Evolutionary conservation across 768 basidiomycete species (phyloP).

Genomic region (Boletus bicolor): DNA sequence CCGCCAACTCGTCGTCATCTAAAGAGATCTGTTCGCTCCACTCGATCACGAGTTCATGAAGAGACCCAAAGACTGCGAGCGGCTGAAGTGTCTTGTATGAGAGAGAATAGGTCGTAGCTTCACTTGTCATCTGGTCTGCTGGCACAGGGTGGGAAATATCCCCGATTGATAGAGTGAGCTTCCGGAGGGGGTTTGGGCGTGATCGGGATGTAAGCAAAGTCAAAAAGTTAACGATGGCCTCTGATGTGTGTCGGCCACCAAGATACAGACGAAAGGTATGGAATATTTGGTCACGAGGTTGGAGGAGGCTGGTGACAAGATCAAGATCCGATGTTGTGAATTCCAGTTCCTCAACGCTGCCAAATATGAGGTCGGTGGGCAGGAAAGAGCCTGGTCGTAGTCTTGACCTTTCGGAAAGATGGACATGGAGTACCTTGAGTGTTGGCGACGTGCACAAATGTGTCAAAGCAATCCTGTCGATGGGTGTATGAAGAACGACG

Average conservation of each 20-base stretch:
- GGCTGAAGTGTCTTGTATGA: constrained; percentile 6
- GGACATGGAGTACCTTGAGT: background rate
- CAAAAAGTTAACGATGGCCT: background rate
- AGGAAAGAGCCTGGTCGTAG: background rate
- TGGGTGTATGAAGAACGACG: background rate
- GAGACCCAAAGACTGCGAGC: background rate
- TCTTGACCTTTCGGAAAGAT: background rate
- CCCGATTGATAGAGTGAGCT: background rate
- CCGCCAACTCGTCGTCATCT: constrained; percentile 3
- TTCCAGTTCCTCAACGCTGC: background rate
- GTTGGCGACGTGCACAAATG: constrained; percentile 8
- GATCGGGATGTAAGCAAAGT: constrained; percentile 2
- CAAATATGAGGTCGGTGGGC: background rate
- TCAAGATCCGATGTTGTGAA: constrained; percentile 3
- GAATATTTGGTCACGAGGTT: constrained; percentile 5
- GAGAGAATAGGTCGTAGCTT: constrained; percentile 1
- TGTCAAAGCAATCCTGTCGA: constrained; percentile 2
- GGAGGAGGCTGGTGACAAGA: constrained; percentile 7
- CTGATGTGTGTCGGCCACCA: background rate
- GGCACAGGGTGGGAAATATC: background rate
- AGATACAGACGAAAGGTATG: constrained; percentile 1
- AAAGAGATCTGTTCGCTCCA: constrained; percentile 15
- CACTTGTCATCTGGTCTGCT: background rate
- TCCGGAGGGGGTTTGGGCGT: background rate
- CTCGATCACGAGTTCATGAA: constrained; percentile 3